Evolutionary conservation across 1,284 basidiomycete species (phyloP), one percentile per base, ranked within the genome.

Genomic region (Sanghuangporus baumii): DNA sequence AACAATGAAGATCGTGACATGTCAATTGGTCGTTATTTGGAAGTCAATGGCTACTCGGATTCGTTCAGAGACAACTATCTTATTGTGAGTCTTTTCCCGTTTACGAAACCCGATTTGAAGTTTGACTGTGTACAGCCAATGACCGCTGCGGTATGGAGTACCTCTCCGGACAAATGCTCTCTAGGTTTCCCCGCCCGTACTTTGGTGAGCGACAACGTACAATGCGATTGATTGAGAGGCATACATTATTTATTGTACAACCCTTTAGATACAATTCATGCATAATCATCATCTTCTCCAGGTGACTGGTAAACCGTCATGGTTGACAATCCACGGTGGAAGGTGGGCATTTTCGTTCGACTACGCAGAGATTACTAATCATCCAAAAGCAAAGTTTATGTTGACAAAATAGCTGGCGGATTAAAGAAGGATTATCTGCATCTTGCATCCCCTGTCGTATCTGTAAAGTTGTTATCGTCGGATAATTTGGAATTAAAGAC

Each of bases 121-220:
- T 12, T 47, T 43, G 48, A 65, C 26, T 54, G 41, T 40, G 57
- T 50, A 0, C 64, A 92, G 89, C 89, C 89, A 0, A 89, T 92
- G 87, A 90, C 87, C 18, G 88, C 88, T 1, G 87, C 87, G 2
- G 88, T 93, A 58, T 94, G 91, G 91, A 89, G 85, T 51, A 92
- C 88, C 0, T 87, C 89, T 0, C 87, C 90, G 4, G 85, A 88
- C 67, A 83, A 84, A 66, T 90, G 88, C 62, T 79, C 85, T 6
- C 72, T 86, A 48, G 85, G 89, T 63, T 91, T 93, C 70, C 91
- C 90, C 5, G 89, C 85, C 0, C 77, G 78, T 20, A 92, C 90
- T 0, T 73, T 93, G 69, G 84, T 91, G 64, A 8, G 74, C 67
- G 26, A 36, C 48, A 3, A 11, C 31, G 2, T 37, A 18, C 41